Evolutionary conservation across 116 monocot species (phyloP).

Genomic region (Posidonia oceanica): DNA sequence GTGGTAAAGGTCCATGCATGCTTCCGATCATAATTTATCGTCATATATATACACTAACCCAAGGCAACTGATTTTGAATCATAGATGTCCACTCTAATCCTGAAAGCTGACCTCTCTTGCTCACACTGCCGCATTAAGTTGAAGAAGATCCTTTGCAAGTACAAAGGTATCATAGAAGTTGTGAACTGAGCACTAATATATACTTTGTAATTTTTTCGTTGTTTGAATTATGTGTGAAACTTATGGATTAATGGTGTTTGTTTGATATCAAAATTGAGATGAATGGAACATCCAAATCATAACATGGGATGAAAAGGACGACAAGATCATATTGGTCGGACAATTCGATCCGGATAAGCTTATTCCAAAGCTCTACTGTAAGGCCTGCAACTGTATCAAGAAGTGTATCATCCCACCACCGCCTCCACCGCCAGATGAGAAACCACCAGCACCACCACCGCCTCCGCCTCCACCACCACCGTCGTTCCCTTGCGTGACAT

Average conservation of each 20-base stretch:
- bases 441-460: no score
- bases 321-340: constrained; percentile 15
- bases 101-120: constrained; percentile 25
- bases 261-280: background rate
- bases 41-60: no score
- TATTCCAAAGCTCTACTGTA: no score
- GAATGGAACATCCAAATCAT: constrained; percentile 5
- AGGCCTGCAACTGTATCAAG: no score
- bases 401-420: no score
- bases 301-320: constrained; percentile 16
- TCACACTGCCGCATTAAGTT: constrained; percentile 15
- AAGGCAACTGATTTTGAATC: background rate
- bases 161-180: constrained; percentile 10
- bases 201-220: background rate
- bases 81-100: constrained; percentile 12
- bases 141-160: constrained; percentile 11
- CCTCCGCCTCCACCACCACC: no score
- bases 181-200: background rate
- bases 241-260: background rate
- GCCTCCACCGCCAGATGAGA: no score
- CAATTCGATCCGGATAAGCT: constrained; percentile 1
- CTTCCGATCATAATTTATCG: no score
- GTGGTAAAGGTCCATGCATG: background rate
- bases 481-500: no score
- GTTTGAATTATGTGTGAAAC: background rate